These are phyloP conservation scores for Grosmannia clavigera DNA, from an alignment of 2,329 filamentous ascomycete genomes.

Conservation along the genomic window DNA sequence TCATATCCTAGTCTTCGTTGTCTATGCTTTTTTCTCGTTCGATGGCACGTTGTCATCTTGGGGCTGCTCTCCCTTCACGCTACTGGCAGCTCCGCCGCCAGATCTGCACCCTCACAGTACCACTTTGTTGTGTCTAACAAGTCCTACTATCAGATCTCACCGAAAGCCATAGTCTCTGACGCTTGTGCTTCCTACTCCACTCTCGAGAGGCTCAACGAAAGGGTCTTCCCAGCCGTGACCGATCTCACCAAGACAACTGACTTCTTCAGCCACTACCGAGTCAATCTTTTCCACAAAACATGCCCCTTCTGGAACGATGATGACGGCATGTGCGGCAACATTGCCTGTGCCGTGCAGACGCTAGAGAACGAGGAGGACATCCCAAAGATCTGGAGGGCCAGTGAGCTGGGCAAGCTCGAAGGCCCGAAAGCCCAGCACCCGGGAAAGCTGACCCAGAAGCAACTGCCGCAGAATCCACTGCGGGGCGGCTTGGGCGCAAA, in stretches of 20 bases:
- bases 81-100: slow-evolving; percentile 3
- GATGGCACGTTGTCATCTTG: slow-evolving; percentile 4
- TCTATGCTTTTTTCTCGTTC: slow-evolving; percentile 6
- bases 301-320: slow-evolving; percentile 96
- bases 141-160: slow-evolving; percentile 56
- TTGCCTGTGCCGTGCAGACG: slow-evolving; percentile 90
- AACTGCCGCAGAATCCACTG: slow-evolving; percentile 60
- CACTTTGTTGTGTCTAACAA: slow-evolving; percentile 27
- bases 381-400: slow-evolving; percentile 78
- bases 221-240: slow-evolving; percentile 63
- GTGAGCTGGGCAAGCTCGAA: slow-evolving; percentile 83
- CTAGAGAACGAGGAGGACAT: slow-evolving; percentile 93
- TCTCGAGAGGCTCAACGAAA: slow-evolving; percentile 71
- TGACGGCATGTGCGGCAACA: slow-evolving; percentile 90
- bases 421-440: slow-evolving; percentile 88
- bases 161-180: slow-evolving; percentile 79
- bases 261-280: slow-evolving; percentile 94
- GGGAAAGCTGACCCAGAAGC: slow-evolving; percentile 57
- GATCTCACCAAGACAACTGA: slow-evolving; percentile 79
- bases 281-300: slow-evolving; percentile 87
- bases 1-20: slow-evolving; percentile 6
- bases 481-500: slow-evolving; percentile 72
- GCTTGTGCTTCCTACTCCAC: slow-evolving; percentile 89
- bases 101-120: slow-evolving; percentile 11
- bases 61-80: background rate